Base-by-base conservation (phyloP, 306 rosid genomes). In the Ormosia emarginata region DNA sequence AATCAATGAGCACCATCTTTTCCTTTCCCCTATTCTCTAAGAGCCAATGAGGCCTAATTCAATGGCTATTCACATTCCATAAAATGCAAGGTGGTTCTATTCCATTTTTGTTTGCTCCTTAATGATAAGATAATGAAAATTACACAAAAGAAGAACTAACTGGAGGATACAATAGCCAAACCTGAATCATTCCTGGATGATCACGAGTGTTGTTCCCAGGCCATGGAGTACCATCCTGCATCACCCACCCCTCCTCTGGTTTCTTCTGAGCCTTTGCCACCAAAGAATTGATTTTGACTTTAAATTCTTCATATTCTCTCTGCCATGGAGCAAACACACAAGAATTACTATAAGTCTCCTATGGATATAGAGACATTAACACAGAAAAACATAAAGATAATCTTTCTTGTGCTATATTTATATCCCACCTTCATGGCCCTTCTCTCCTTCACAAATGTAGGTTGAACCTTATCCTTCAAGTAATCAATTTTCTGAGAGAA, bases 171-270 rank as follows among this genome's bases (percentile, higher is more conserved):
- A 83, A 56, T 57, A 32, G 50, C 30, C 86, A 43, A 85, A 95
- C 98, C 98, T 95, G 99, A 82, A 95, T 93, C 87, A 95, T 92
- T 83, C 97, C 97, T 2, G 97, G 93, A 79, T 95, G 98, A 70
- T 95, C 99, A 30, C 93, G 95, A 82, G 90, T 93, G 90, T 44
- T 92, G 83, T 94, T 89, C 3, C 98, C 99, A 3, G 99, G 99
- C 99, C 98, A 95, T 40, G 94, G 98, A 64, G 94, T 89, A 66
- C 95, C 98, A 85, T 93, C 99, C 11, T 97, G 95, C 98, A 93
- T 95, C 64, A 84, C 83, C 90, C 90, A 87, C 50, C 98, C 98
- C 1, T 87, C 90, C 18, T 95, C 99, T 0, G 98, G 95, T 76
- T 94, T 89, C 82, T 97, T 90, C 89, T 86, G 85, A 33, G 94